These are phyloP conservation scores for Neurospora sp. DNA, from an alignment of 495 filamentous ascomycete species.

Conservation along the genomic window DNA sequence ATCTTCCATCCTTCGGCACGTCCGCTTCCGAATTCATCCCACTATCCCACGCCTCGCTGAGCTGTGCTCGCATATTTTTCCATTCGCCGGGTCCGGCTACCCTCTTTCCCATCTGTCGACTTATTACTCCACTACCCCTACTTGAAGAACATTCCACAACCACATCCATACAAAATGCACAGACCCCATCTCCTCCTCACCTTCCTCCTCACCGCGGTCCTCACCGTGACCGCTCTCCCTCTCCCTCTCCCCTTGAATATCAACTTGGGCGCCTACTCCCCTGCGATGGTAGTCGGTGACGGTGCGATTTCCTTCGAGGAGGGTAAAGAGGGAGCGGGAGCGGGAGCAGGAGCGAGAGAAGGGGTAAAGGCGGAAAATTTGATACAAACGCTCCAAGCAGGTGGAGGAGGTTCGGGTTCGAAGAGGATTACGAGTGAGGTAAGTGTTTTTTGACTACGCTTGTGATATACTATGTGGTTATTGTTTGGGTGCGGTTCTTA, in stretches of 20 bases:
- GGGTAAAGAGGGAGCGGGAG: slow-evolving; percentile 22
- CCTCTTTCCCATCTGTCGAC: not conserved
- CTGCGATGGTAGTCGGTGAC: slow-evolving; percentile 49
- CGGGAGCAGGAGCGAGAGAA: slow-evolving; percentile 5
- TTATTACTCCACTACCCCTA: too few species aligned
- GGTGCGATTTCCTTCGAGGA: slow-evolving; percentile 43
- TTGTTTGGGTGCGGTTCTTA: not conserved
- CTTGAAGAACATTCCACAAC: too few species aligned
- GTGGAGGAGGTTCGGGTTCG: not conserved
- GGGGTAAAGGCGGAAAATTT: not conserved
- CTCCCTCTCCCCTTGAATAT: slow-evolving; percentile 39
- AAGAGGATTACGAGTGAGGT: not conserved
- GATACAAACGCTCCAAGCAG: not conserved
- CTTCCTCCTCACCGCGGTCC: slow-evolving; percentile 7
- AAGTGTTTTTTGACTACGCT: not conserved
- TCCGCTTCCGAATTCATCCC: not conserved
- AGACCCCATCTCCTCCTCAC: not conserved
- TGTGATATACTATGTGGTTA: not conserved
- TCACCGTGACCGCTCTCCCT: slow-evolving; percentile 4
- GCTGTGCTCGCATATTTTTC: not conserved
- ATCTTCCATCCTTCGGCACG: not conserved
- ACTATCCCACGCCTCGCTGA: not conserved
- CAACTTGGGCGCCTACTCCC: slow-evolving; percentile 50
- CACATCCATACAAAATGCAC: slow-evolving; percentile 6
- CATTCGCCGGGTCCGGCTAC: not conserved